phyloP scores from a whole-genome alignment of 345 rosid genomes.

The Ricinus communis region DNA sequence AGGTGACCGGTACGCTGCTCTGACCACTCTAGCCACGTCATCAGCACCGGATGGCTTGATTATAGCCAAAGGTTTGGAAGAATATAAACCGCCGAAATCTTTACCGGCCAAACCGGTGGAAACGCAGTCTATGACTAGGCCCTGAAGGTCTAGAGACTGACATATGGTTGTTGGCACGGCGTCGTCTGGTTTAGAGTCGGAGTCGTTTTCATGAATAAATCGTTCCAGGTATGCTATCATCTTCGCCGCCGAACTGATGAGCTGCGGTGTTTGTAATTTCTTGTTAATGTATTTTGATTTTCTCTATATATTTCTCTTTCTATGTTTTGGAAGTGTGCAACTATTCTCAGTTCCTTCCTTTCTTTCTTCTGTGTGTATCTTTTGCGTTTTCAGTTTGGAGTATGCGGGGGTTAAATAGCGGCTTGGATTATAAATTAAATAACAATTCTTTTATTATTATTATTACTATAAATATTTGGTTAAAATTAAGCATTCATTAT shows the following conservation, averaged over 20 bases:
- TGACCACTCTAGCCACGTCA: conserved; percentile 59
- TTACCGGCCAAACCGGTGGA: conserved; percentile 42
- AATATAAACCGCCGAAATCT: conserved; percentile 85
- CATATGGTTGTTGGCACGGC: conserved; percentile 36
- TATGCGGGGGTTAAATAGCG: conserved; percentile 22
- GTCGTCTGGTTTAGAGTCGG: conserved; percentile 44
- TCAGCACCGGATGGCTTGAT: conserved; percentile 60
- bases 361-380: neutral
- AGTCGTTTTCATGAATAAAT: conserved; percentile 67
- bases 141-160: conserved; percentile 58
- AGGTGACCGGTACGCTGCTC: conserved; percentile 47
- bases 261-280: no score
- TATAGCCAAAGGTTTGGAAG: conserved; percentile 55
- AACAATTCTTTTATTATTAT: no score
- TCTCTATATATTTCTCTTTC: neutral
- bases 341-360: neutral
- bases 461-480: no score
- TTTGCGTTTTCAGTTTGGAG: neutral
- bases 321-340: neutral
- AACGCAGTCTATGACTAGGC: conserved; percentile 40
- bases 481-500: no score
- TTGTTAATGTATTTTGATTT: no score
- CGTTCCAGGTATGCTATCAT: conserved; percentile 83
- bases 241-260: conserved; percentile 11
- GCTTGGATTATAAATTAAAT: conserved; percentile 10